phyloP scores from a whole-genome alignment of 805 yeast genomes.

The Schizosaccharomyces octosporus region DNA sequence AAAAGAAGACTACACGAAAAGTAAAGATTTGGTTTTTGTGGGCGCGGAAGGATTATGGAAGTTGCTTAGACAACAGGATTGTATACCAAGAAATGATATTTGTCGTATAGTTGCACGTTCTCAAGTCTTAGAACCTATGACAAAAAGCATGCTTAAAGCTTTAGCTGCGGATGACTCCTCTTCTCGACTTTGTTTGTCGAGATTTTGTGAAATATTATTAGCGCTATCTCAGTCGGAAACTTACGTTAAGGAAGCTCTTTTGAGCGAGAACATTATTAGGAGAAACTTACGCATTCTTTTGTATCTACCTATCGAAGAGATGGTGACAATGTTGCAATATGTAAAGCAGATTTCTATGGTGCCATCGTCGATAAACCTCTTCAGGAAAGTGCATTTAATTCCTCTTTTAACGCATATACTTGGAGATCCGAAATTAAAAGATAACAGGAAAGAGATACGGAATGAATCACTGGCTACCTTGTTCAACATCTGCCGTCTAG shows the following conservation, averaged over 20 bases:
- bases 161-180: slow-evolving; percentile 4
- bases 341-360: slow-evolving; percentile 14
- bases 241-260: slow-evolving; percentile 16
- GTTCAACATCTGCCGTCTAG: slow-evolving; percentile 28
- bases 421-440: slow-evolving; percentile 6
- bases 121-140: slow-evolving; percentile 17
- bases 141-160: slow-evolving; percentile 16
- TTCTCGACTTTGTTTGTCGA: slow-evolving; percentile 10
- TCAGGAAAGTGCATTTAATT: slow-evolving; percentile 18
- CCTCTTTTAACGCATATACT: slow-evolving; percentile 19
- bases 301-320: slow-evolving; percentile 13
- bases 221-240: slow-evolving; percentile 24
- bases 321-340: slow-evolving; percentile 21
- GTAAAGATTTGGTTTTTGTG: slow-evolving; percentile 20
- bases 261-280: slow-evolving; percentile 15
- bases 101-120: slow-evolving; percentile 23
- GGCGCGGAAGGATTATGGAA: slow-evolving; percentile 21
- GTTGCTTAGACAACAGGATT: slow-evolving; percentile 17
- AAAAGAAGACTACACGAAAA: slow-evolving; percentile 21
- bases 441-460: slow-evolving; percentile 17
- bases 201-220: slow-evolving; percentile 18
- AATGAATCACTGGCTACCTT: slow-evolving; percentile 25
- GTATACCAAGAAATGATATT: slow-evolving; percentile 18
- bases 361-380: slow-evolving; percentile 10
- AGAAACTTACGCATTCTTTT: slow-evolving; percentile 11